Evolutionary conservation across 352 stramenopile species (phyloP), one percentile per base, ranked within the genome.

Genomic region (Thalassiosira hispida): DNA sequence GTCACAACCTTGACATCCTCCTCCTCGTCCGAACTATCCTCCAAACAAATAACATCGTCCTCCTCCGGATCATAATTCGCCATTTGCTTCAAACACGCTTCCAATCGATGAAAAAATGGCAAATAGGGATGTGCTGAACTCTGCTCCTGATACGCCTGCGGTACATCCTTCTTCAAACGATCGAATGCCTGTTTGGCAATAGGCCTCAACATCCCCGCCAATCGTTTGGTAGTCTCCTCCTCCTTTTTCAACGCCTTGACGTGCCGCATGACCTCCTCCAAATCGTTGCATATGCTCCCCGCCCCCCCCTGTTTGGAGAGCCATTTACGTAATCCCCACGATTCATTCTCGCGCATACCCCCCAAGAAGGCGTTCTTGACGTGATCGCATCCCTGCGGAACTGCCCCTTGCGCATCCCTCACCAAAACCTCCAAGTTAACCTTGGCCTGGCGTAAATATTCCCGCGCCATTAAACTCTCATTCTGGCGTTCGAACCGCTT

Each of bases 261-360:
- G 9, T 73, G 68, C 1, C 73, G 64, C 27, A 91, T 73, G 2
- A 93, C 78, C 33, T 84, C 86, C 65, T 93, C 88, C 4, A 88
- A 67, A 65, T 93, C 86, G 53, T 91, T 92, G 63, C 88, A 93
- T 59, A 93, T 91, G 27, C 63, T 56, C 2, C 90, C 64, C 1
- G 88, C 88, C 18, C 83, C 87, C 14, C 88, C 88, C 56, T 93
- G 73, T 44, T 90, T 88, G 12, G 63, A 84, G 0, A 93, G 57
- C 88, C 88, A 93, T 66, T 93, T 93, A 5, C 88, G 66, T 33
- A 93, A 70, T 55, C 88, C 88, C 88, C 88, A 93, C 0, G 84
- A 91, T 84, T 92, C 81, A 59, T 89, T 89, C 64, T 93, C 88
- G 25, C 90, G 83, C 86, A 93, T 93, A 23, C 88, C 88, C n/a